These are phyloP conservation scores for Tulasnella sp. DNA, from an alignment of 768 basidiomycete genomes.

Conservation along the genomic window DNA sequence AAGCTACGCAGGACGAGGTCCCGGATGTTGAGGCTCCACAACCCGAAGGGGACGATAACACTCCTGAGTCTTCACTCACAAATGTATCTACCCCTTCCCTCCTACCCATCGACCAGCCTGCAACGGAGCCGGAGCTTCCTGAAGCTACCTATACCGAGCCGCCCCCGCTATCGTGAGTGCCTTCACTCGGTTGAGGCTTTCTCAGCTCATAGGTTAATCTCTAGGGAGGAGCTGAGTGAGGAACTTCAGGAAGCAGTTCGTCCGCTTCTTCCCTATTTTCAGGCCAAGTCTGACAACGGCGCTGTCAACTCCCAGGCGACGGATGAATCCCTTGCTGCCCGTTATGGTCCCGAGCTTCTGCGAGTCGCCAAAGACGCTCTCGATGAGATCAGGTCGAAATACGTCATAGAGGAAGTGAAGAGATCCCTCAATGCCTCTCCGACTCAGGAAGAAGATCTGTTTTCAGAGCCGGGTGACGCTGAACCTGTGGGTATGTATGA, in stretches of 20 bases:
- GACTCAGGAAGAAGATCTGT: not conserved
- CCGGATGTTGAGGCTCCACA: not conserved
- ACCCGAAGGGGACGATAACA: not conserved
- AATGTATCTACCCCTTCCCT: not conserved
- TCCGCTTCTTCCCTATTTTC: too few species aligned
- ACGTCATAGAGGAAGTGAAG: not conserved
- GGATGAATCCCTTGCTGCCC: too few species aligned
- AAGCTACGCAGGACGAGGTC: not conserved
- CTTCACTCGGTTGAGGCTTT: too few species aligned
- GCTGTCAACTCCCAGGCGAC: too few species aligned
- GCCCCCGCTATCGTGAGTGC: not conserved
- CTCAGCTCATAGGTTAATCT: too few species aligned
- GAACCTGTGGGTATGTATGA: not conserved
- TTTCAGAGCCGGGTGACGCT: not conserved
- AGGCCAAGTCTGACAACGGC: too few species aligned
- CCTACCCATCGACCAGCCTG: not conserved
- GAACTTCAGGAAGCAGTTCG: too few species aligned
- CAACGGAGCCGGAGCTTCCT: not conserved
- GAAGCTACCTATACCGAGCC: not conserved
- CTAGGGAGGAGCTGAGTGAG: too few species aligned
- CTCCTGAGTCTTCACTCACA: not conserved
- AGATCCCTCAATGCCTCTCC: not conserved
- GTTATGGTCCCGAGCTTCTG: too few species aligned
- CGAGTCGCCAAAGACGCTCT: conserved; percentile 32
- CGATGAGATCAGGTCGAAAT: not conserved